Evolutionary conservation across 2,329 filamentous ascomycete species (phyloP).

Genomic region (Curvularia lunata): DNA sequence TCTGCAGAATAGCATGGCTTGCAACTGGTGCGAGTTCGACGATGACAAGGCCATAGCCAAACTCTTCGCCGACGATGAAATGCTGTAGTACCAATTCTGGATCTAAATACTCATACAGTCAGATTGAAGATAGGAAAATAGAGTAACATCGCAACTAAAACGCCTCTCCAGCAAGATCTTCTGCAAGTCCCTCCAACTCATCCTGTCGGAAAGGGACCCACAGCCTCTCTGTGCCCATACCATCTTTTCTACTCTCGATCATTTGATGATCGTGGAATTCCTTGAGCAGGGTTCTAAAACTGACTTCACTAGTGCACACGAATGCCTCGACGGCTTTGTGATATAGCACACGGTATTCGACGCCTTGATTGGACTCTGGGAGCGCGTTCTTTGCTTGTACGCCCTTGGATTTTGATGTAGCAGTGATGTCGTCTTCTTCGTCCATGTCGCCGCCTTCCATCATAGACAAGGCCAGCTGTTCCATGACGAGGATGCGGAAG

Average conservation of each 20-base stretch:
- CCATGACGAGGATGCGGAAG: conserved; percentile 82
- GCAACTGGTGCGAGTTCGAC: background rate
- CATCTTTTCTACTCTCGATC: conserved; percentile 87
- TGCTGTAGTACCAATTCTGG: background rate
- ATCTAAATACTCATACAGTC: background rate
- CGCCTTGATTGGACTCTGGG: conserved; percentile 60
- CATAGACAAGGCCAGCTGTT: conserved; percentile 73
- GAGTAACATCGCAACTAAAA: conserved; percentile 24
- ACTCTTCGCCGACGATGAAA: background rate
- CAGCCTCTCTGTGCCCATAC: conserved; percentile 81
- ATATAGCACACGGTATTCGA: conserved; percentile 91
- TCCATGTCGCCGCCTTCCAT: conserved; percentile 53
- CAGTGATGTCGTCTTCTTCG: conserved; percentile 27
- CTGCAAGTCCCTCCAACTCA: conserved; percentile 87
- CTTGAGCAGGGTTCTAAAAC: conserved; percentile 90
- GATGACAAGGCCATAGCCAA: background rate
- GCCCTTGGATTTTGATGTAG: conserved; percentile 32
- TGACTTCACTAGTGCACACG: conserved; percentile 95
- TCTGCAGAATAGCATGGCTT: background rate
- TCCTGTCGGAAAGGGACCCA: conserved; percentile 85
- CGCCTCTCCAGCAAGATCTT: conserved; percentile 65
- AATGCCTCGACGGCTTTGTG: conserved; percentile 97
- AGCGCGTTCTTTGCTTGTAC: conserved; percentile 30
- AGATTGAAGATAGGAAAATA: background rate
- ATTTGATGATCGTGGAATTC: conserved; percentile 99